Conservation (phyloP, 177 flowering plant genomes). For the Telopea speciosissima region DNA sequence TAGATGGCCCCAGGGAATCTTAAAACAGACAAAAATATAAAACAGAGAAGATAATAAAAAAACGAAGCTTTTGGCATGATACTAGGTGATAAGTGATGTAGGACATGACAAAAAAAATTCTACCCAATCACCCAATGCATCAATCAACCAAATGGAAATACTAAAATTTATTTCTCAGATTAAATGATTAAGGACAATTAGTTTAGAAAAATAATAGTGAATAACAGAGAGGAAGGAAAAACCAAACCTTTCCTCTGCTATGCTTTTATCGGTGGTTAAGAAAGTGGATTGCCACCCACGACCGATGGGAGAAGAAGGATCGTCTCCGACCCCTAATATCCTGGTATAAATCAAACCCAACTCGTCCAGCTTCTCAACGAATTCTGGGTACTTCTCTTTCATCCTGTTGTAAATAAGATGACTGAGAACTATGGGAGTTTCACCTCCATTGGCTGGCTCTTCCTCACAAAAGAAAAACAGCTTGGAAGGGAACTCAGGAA, state of each 20-base stretch:
- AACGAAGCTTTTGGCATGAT: too few relatives aligned
- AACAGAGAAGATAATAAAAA: too few relatives aligned
- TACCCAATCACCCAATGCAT: too few relatives aligned
- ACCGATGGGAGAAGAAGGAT: slow-evolving; percentile 85
- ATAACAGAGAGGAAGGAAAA: background rate
- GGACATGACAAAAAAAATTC: too few relatives aligned
- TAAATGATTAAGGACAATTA: too few relatives aligned
- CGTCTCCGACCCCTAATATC: slow-evolving; percentile 69
- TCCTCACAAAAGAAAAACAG: slow-evolving; percentile 91
- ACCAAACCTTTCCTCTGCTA: slow-evolving; percentile 78
- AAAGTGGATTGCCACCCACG: slow-evolving; percentile 95
- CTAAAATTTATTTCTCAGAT: too few relatives aligned
- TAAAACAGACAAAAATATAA: too few relatives aligned
- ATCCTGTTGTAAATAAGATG: slow-evolving; percentile 70
- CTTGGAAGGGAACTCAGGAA: slow-evolving; percentile 76
- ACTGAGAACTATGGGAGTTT: slow-evolving; percentile 87
- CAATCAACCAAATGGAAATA: too few relatives aligned
- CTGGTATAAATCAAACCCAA: slow-evolving; percentile 68
- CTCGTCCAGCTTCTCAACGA: slow-evolving; percentile 63
- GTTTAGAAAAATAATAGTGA: too few relatives aligned
- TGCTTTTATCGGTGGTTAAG: slow-evolving; percentile 64
- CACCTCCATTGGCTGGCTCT: slow-evolving; percentile 78
- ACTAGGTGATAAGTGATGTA: too few relatives aligned
- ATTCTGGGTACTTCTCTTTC: slow-evolving; percentile 70
- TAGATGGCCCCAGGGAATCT: too few relatives aligned